Percentiles rank a stretch among this genome's conserved stretches.
Evolutionary conservation across 306 rosid genomes (phyloP).

Genomic region (Myrica gale): DNA sequence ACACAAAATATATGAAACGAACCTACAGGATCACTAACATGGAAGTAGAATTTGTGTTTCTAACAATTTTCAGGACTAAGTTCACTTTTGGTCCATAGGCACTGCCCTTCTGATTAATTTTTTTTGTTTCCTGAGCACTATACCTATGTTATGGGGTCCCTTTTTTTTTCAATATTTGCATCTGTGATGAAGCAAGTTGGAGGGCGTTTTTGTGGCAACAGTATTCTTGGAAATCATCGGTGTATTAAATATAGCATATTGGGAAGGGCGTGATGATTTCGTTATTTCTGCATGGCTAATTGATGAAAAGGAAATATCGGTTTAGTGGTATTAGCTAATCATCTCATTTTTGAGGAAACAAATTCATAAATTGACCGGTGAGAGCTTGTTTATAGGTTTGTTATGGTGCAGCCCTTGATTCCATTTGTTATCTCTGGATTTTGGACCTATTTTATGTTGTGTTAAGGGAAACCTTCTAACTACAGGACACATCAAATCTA

Average conservation of each 20-base stretch:
- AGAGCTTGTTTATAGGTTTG: not conserved
- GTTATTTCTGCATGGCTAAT: not conserved
- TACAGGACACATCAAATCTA: not conserved
- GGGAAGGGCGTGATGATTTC: not conserved
- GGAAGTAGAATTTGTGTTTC: conserved; percentile 44
- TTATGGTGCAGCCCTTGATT: not conserved
- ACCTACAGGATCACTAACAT: conserved; percentile 39
- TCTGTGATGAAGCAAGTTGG: not conserved
- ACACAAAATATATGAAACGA: conserved; percentile 38
- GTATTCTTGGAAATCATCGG: not conserved
- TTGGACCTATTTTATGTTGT: not conserved
- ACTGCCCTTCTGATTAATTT: conserved; percentile 11
- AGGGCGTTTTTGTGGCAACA: not conserved
- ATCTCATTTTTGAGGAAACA: too few relatives aligned
- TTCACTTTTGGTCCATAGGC: conserved; percentile 17
- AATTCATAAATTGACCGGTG: not conserved
- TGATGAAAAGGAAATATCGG: not conserved
- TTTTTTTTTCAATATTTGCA: conserved; percentile 4
- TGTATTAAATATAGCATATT: not conserved
- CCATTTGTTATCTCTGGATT: not conserved
- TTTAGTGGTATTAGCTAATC: not conserved
- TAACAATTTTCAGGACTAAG: conserved; percentile 19
- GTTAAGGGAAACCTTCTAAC: not conserved
- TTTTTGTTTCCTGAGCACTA: not conserved
- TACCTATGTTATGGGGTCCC: not conserved